phyloP scores from a whole-genome alignment of 352 stramenopile species.

The Phytophthora sp. region DNA sequence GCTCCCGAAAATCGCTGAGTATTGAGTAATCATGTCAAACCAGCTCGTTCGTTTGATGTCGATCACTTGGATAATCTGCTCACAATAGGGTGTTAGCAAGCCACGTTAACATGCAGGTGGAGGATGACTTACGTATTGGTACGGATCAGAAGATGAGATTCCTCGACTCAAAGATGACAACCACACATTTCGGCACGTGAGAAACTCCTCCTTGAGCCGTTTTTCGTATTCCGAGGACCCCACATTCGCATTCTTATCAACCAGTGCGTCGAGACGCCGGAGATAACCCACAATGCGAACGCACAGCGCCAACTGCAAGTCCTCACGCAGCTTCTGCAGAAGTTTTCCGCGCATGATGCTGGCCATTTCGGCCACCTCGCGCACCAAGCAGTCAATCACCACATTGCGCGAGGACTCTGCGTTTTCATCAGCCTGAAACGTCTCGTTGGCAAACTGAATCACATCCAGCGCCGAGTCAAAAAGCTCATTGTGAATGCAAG shows the following conservation, averaged over 20 bases:
- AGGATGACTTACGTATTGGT: slow-evolving; percentile 88
- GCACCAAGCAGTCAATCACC: slow-evolving; percentile 69
- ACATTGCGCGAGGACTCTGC: slow-evolving; percentile 44
- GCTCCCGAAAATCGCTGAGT: slow-evolving; percentile 90
- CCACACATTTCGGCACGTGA: slow-evolving; percentile 79
- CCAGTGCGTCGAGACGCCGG: slow-evolving; percentile 69
- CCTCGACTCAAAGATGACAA: slow-evolving; percentile 63
- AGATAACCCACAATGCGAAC: slow-evolving; percentile 84
- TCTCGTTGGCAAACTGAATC: slow-evolving; percentile 91
- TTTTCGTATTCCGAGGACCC: slow-evolving; percentile 71
- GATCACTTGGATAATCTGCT: slow-evolving; percentile 85
- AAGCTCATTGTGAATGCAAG: slow-evolving; percentile 96
- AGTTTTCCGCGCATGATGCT: slow-evolving; percentile 71
- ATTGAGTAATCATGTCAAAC: slow-evolving; percentile 93
- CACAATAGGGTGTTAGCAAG: too few relatives aligned
- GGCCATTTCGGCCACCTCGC: slow-evolving; percentile 73
- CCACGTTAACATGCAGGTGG: too few relatives aligned
- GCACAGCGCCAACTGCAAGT: slow-evolving; percentile 81
- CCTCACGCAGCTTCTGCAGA: slow-evolving; percentile 82
- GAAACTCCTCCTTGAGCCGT: slow-evolving; percentile 87
- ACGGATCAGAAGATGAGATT: slow-evolving; percentile 69
- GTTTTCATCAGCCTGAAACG: slow-evolving; percentile 50
- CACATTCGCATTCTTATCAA: slow-evolving; percentile 22
- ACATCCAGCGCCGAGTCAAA: slow-evolving; percentile 97
- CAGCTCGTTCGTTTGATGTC: slow-evolving; percentile 89